Evolutionary conservation across 306 rosid species (phyloP), one percentile per base, ranked within the genome.

Genomic region (Malus orientalis): DNA sequence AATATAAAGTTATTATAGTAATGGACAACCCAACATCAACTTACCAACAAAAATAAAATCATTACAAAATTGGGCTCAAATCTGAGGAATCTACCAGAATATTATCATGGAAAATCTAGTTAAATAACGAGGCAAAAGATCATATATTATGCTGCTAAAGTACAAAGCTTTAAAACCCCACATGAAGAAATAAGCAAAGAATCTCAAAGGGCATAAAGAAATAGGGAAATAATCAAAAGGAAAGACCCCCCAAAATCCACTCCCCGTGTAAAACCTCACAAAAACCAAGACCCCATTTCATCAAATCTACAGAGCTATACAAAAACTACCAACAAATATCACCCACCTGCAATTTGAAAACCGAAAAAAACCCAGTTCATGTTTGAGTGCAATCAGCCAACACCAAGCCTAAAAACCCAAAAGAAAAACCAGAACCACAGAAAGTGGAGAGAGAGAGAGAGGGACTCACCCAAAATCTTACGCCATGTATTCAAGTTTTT

Each of bases 21-120:
- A 83, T 83, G 69, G 85, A 79, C 86, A 87, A 88, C 82, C 87
- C 88, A 82, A 78, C 84, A 84, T 78, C 88, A 87, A 83, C 89
- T 27, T 85, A 89, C 85, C 89, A 76, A 88, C 89, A 83, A 84
- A 81, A 27, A 80, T 42, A 42, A 86, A 84, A 88, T 75, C 81
- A 58, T 80, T 75, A 84, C 81, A 81, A 78, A 73, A 68, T 49
- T 72, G 73, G 80, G 73, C 86, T 80, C 86, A 89, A 88, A 89
- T 87, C 89, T 87, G 82, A 83, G 85, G 91, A 92, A 88, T 87
- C 96, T 82, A 84, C 83, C 89, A 81, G 88, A 90, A 91, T 86
- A 88, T 86, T 49, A 74, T 85, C 82, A 75, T 78, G 78, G 65
- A 80, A 88, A 84, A 89, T 86, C 86, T 74, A 87, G 69, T 87